Evolutionary conservation across 2,329 filamentous ascomycete genomes (phyloP).

Genomic region (Aspergillus felis): DNA sequence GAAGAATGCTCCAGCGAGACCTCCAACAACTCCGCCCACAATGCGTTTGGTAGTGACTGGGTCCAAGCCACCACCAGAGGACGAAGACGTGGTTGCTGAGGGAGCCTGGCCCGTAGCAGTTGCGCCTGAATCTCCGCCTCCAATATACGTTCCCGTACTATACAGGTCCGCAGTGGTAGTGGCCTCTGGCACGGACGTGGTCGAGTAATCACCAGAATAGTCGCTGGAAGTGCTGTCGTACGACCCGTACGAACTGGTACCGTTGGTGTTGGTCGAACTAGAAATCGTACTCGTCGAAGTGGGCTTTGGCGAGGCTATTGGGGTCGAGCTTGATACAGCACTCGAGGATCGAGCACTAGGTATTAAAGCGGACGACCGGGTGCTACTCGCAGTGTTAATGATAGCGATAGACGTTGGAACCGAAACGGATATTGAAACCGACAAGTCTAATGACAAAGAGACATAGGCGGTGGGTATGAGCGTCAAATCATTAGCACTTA

Average conservation of each 20-base stretch:
- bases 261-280: neutral
- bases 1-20: slow-evolving; percentile 55
- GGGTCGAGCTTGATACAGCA: neutral
- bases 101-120: slow-evolving; percentile 3
- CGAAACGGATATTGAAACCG: neutral
- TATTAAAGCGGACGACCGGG: neutral
- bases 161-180: slow-evolving; percentile 1
- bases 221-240: neutral
- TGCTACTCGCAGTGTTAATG: neutral
- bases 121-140: slow-evolving; percentile 10
- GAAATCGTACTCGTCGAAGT: slow-evolving; percentile 2
- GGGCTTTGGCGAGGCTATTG: neutral
- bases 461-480: neutral
- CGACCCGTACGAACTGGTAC: slow-evolving; percentile 1
- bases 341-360: neutral
- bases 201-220: neutral
- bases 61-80: slow-evolving; percentile 13
- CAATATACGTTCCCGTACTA: slow-evolving; percentile 2
- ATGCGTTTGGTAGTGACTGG: slow-evolving; percentile 46
- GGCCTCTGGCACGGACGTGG: neutral
- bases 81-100: slow-evolving; percentile 6
- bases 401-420: neutral
- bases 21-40: slow-evolving; percentile 61
- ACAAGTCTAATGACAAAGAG: neutral
- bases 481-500: slow-evolving; percentile 1